These are phyloP conservation scores for Aphanomyces astaci DNA, from an alignment of 352 stramenopile species.

Conservation along the genomic window DNA sequence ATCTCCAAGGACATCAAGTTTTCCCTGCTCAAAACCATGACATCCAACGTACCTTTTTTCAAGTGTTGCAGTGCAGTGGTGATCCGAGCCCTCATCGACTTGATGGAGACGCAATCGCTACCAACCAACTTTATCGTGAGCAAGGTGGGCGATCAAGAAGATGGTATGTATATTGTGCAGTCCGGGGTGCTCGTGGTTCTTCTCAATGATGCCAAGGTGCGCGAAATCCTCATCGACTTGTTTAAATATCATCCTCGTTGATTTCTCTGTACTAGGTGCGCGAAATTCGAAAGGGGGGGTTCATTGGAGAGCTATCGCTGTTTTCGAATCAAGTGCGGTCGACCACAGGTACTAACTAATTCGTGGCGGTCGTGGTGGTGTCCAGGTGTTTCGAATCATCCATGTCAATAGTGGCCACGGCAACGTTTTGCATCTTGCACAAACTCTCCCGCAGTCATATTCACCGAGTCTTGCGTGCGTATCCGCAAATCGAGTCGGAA, in stretches of 20 bases:
- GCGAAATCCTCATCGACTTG: neutral
- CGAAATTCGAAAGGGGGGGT: conserved; percentile 4
- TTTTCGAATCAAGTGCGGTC: conserved; percentile 12
- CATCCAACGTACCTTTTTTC: conserved; percentile 13
- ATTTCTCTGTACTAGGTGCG: too few species aligned
- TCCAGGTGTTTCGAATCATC: too few species aligned
- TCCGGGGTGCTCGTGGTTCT: conserved; percentile 6
- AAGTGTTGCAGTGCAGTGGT: conserved; percentile 3
- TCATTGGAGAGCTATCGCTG: conserved; percentile 6
- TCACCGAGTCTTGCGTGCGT: conserved; percentile 1
- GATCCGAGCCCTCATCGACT: conserved; percentile 7
- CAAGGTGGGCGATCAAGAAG: neutral
- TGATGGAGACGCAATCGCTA: conserved; percentile 9
- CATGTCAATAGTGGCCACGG: conserved; percentile 12
- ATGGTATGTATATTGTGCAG: conserved; percentile 20
- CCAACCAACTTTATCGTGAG: conserved; percentile 16
- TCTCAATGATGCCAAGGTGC: conserved; percentile 2
- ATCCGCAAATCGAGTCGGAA: conserved; percentile 8
- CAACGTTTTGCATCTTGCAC: conserved; percentile 21
- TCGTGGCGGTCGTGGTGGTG: too few species aligned
- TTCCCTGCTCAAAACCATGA: conserved; percentile 3
- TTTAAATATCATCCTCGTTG: too few species aligned
- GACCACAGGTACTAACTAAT: neutral
- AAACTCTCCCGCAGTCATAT: conserved; percentile 9
- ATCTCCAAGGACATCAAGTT: conserved; percentile 19